Conservation (phyloP, 2,329 filamentous ascomycete genomes). For the Curvularia verruculosa region DNA sequence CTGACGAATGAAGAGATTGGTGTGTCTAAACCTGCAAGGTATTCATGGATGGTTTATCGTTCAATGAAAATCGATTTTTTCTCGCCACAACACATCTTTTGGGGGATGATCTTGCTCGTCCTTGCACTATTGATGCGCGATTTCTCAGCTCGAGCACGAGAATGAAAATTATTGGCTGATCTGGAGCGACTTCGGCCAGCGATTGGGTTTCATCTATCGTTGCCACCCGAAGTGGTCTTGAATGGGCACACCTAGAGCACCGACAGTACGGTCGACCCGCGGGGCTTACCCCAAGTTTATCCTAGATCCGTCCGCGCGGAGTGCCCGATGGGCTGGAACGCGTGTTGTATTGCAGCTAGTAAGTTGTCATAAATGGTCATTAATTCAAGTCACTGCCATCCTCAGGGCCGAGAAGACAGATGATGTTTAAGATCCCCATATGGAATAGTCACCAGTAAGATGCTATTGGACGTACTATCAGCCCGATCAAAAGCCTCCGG, state of each 20-base stretch:
- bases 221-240: background rate
- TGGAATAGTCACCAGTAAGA: background rate
- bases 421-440: background rate
- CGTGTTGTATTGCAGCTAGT: background rate
- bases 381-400: background rate
- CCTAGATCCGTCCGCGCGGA: background rate
- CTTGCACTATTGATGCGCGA: background rate
- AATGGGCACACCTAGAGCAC: background rate
- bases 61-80: background rate
- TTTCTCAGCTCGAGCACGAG: background rate
- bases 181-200: background rate
- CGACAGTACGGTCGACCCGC: background rate
- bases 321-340: background rate
- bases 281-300: background rate
- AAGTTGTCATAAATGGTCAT: background rate
- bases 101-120: background rate
- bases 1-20: background rate
- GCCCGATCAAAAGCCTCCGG: background rate
- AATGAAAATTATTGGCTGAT: background rate
- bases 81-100: background rate
- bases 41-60: background rate
- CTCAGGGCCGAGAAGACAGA: background rate
- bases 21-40: background rate
- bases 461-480: background rate
- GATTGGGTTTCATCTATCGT: background rate